Base-by-base conservation (phyloP, 345 rosid species). In the Capsella bursapastoris region DNA sequence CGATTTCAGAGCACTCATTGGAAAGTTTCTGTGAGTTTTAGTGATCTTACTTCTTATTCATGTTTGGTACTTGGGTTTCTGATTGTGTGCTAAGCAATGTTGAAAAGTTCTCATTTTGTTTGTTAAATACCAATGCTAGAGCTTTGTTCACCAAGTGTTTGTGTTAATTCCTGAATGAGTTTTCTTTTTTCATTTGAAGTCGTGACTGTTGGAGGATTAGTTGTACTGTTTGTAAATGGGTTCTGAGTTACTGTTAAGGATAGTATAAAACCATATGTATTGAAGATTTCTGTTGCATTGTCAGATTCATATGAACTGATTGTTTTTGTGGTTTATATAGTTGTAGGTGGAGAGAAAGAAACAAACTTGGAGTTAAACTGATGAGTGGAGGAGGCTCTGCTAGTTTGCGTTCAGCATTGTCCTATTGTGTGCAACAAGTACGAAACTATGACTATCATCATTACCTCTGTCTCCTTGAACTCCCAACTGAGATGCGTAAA, bases 381-480 rank as follows among this genome's bases (percentile, higher is more conserved):
- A 91, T 91, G 98, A 87, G 75, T 40, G 82, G 85, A 82, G 80
- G 87, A 83, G 83, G 84, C 18, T 83, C 91, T 1, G 76, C 55
- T 22, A 81, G 72, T 80, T 79, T 91, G 68, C 84, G 90, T 2
- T 79, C 90, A 27, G 96, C 98, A 41, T 91, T 94, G 69, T 88
- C 93, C 8, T 76, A 88, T 74, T 91, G 98, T 73, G 95, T 91
- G 43, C 86, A 88, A 69, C 97, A 89, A 86, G 98, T 91, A 13
- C 82, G 95, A 52, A 91, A 74, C 71, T 91, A 91, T 83, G 98
- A 94, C 83, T 91, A 91, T 76, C 98, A 94, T 77, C 98, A 94
- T 81, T 91, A 89, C 79, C 95, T 94, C 68, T 94, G 98, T 86
- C 96, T 94, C 45, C 96, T 94, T 12, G 95, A 88, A 55, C 91